Evolutionary conservation across 371 early-diverging fungal genomes (phyloP).

Genomic region (Capniomyces stellatus): DNA sequence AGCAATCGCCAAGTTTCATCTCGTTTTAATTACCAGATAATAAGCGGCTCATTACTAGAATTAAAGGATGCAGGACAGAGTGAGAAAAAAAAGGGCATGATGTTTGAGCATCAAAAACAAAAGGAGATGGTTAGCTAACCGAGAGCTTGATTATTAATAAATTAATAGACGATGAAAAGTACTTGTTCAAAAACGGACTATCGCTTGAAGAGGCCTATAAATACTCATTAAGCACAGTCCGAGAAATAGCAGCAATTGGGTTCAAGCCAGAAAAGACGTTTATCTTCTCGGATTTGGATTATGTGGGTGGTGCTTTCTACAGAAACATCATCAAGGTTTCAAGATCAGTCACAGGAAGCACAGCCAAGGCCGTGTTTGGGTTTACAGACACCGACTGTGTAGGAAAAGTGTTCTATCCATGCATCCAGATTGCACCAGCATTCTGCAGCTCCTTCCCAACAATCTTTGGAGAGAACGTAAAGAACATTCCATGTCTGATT

Average conservation of each 20-base stretch:
- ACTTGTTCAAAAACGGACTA: constrained; percentile 85
- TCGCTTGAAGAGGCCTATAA: constrained; percentile 71
- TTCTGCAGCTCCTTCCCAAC: constrained; percentile 90
- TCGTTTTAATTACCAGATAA: too few species aligned
- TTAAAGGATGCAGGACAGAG: too few species aligned
- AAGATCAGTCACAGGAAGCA: constrained; percentile 62
- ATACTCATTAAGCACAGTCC: constrained; percentile 75
- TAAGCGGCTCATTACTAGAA: too few species aligned
- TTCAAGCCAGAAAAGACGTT: constrained; percentile 98
- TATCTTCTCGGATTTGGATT: constrained; percentile 92
- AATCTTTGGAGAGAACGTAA: constrained; percentile 69
- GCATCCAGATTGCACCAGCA: constrained; percentile 87
- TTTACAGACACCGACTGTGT: constrained; percentile 76
- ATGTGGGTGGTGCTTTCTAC: constrained; percentile 82
- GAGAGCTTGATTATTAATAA: neutral
- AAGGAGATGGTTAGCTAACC: too few species aligned
- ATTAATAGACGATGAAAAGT: constrained; percentile 93
- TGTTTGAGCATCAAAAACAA: neutral
- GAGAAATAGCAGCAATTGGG: constrained; percentile 96
- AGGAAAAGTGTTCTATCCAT: constrained; percentile 82
- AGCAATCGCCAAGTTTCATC: too few species aligned
- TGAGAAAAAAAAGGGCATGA: neutral
- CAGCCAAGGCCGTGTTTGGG: constrained; percentile 81
- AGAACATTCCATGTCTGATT: constrained; percentile 90
- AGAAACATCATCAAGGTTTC: constrained; percentile 79